Conservation (phyloP, 345 rosid genomes). For the Citrus cavaleriei region DNA sequence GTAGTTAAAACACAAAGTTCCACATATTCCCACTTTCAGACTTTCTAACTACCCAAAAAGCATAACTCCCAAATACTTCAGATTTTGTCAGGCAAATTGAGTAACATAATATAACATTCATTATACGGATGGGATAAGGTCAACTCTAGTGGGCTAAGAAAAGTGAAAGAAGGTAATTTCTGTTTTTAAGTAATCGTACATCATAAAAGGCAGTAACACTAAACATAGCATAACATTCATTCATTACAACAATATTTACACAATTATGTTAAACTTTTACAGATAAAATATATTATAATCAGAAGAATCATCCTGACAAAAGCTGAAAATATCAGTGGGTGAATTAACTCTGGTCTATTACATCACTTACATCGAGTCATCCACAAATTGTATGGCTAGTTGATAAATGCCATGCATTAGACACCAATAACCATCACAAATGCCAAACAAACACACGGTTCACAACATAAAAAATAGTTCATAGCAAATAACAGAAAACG, state of each 20-base stretch:
- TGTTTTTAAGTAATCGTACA: not conserved
- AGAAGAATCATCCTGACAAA: not conserved
- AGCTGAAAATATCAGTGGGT: not conserved
- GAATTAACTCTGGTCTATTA: not conserved
- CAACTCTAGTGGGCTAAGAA: not conserved
- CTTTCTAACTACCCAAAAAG: not conserved
- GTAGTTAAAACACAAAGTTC: not conserved
- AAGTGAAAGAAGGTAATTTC: not conserved
- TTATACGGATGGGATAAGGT: no score
- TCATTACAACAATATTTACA: not conserved
- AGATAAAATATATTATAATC: not conserved
- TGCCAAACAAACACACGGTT: not conserved
- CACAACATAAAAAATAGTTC: not conserved
- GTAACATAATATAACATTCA: not conserved
- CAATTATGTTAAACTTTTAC: not conserved
- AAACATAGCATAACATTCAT: not conserved
- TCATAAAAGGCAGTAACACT: not conserved
- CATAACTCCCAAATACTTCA: not conserved
- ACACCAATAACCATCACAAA: not conserved
- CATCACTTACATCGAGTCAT: not conserved
- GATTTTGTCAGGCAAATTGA: not conserved
- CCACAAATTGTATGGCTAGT: not conserved
- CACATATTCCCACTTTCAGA: not conserved
- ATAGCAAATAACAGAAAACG: not conserved
- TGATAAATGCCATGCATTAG: not conserved